Conservation (phyloP, 371 early-diverging fungal species). For the Mortierella sp. region DNA sequence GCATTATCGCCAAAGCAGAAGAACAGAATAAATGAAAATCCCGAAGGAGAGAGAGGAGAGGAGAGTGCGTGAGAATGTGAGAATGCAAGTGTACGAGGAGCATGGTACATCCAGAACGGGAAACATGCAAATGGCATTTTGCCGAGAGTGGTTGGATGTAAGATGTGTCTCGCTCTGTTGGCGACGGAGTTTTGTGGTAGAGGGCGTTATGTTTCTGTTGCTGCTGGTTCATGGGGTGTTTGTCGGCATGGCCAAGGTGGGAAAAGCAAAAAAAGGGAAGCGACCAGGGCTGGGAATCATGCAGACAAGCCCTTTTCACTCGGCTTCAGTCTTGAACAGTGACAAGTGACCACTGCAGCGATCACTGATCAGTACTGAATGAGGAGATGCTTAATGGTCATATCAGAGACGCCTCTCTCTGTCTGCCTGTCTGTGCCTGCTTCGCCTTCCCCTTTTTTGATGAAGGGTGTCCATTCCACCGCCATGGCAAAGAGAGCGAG, state of each 20-base stretch:
- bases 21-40: neutral
- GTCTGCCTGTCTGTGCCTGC: neutral
- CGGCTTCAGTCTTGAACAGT: neutral
- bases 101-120: neutral
- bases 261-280: neutral
- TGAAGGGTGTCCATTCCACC: no score
- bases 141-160: no score
- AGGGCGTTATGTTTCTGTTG: neutral
- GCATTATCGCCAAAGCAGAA: neutral
- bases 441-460: neutral
- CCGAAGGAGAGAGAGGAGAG: neutral
- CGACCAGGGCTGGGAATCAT: no score
- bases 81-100: neutral
- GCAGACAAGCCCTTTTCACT: neutral
- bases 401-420: neutral
- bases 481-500: neutral
- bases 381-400: neutral
- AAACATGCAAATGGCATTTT: neutral
- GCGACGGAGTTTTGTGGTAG: neutral
- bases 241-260: conserved; percentile 10
- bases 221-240: neutral
- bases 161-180: no score
- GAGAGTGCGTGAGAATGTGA: neutral
- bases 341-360: neutral
- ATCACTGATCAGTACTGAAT: neutral